Evolutionary conservation across 768 basidiomycete genomes (phyloP).

Genomic region (Kwoniella bestiolae): DNA sequence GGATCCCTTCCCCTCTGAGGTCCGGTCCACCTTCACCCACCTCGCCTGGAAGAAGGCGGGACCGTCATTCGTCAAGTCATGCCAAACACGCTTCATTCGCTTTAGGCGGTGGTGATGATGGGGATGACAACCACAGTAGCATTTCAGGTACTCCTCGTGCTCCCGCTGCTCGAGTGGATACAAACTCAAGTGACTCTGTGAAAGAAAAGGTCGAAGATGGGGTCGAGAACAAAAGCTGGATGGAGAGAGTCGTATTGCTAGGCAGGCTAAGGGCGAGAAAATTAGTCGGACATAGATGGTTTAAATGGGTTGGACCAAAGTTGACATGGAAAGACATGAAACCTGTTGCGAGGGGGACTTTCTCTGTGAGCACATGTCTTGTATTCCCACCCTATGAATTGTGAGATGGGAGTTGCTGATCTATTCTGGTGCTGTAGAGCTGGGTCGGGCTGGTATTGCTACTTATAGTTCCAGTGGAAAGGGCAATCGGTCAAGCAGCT

Average conservation of each 20-base stretch:
- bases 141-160: not conserved
- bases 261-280: slow-evolving; percentile 12
- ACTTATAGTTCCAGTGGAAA: slow-evolving; percentile 40
- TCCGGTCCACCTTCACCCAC: not conserved
- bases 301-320: slow-evolving; percentile 43
- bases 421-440: slow-evolving; percentile 23
- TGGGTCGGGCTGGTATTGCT: slow-evolving; percentile 52
- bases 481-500: slow-evolving; percentile 48
- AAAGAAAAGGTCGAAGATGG: slow-evolving; percentile 6
- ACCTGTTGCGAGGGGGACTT: slow-evolving; percentile 47
- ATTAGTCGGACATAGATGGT: slow-evolving; percentile 39
- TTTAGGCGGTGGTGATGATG: slow-evolving; percentile 1
- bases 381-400: no score
- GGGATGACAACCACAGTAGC: not conserved
- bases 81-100: slow-evolving; percentile 19
- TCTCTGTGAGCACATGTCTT: slow-evolving; percentile 39
- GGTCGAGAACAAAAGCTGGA: not conserved
- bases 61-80: slow-evolving; percentile 2
- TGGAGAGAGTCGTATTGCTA: slow-evolving; percentile 3
- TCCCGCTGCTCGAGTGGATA: not conserved
- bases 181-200: not conserved
- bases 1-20: not conserved
- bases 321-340: slow-evolving; percentile 42
- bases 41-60: not conserved
- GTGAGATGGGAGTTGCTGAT: not conserved